Conservation (phyloP, 2,329 filamentous ascomycete species). For the Periconia macrospinosa region DNA sequence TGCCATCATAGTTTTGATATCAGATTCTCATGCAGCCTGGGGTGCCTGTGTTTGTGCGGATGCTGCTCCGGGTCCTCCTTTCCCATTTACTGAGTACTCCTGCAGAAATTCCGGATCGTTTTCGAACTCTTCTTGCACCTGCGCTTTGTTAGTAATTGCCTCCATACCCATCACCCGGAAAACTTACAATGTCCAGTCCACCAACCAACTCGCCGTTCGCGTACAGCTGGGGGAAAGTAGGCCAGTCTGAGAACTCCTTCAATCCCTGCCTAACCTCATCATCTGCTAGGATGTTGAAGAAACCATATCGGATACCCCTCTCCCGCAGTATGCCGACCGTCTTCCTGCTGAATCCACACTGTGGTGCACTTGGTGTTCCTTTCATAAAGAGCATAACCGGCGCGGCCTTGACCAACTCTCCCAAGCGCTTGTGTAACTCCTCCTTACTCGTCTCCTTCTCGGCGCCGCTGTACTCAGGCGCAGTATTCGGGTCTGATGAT, state of each 20-base stretch:
- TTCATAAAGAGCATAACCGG: conserved; percentile 99
- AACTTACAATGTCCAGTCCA: conserved; percentile 89
- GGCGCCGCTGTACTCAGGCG: conserved; percentile 50
- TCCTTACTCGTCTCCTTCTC: conserved; percentile 64
- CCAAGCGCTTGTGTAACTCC: conserved; percentile 78
- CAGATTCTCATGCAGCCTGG: conserved; percentile 2
- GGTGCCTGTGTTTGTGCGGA: conserved; percentile 8
- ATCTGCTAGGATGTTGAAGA: conserved; percentile 98
- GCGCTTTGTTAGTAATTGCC: conserved; percentile 22
- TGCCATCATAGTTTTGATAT: background rate
- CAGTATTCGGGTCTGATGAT: conserved; percentile 47
- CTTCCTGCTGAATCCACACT: conserved; percentile 92
- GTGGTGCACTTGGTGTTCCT: conserved; percentile 82
- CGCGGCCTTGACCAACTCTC: conserved; percentile 87
- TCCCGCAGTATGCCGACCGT: conserved; percentile 84
- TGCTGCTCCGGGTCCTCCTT: conserved; percentile 10
- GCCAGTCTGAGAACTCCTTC: conserved; percentile 98
- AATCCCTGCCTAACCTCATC: conserved; percentile 95
- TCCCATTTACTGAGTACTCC: conserved; percentile 60
- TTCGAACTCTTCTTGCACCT: conserved; percentile 93
- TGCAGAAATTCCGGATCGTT: conserved; percentile 82
- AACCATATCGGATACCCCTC: conserved; percentile 91
- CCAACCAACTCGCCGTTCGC: conserved; percentile 88
- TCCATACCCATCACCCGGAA: background rate
- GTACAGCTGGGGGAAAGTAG: conserved; percentile 95